A percentile compares a stretch with the other conserved stretches of the same genome.
phyloP scores from a whole-genome alignment of 2,329 filamentous ascomycete genomes.

The Parastagonospora avenae region DNA sequence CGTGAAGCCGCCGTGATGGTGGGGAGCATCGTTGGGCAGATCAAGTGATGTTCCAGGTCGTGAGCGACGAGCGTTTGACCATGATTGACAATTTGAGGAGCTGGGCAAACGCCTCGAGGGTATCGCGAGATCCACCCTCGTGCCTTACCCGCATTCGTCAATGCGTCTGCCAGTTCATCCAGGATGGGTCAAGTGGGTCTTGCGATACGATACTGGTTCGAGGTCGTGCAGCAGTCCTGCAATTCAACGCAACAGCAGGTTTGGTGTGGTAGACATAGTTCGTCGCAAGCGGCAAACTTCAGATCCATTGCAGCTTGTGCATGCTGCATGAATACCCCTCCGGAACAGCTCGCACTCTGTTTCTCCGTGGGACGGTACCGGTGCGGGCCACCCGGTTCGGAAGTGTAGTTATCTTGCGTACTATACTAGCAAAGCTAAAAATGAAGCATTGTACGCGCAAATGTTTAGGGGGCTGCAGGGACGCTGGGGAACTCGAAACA shows the following conservation, averaged over 20 bases:
- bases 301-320: not conserved
- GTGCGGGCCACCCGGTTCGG: not conserved
- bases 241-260: not conserved
- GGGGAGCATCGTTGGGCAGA: constrained; percentile 71
- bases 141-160: not conserved
- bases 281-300: too few relatives aligned
- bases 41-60: constrained; percentile 23
- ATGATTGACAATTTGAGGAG: not conserved
- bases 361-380: constrained; percentile 3
- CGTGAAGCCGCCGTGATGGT: constrained; percentile 95
- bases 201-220: not conserved
- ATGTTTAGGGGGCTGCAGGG: constrained; percentile 1
- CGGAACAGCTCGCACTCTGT: not conserved
- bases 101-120: not conserved
- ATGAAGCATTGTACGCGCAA: constrained; percentile 1
- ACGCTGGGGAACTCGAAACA: constrained; percentile 15
- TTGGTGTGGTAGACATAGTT: too few relatives aligned
- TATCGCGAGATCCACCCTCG: not conserved
- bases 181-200: not conserved
- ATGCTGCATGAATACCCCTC: not conserved
- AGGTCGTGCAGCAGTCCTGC: constrained; percentile 2
- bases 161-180: not conserved
- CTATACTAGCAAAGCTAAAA: constrained; percentile 1
- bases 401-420: constrained; percentile 3
- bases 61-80: too few relatives aligned